phyloP scores from a whole-genome alignment of 139 green algal species.

The Prasinococcaceae sp. region DNA sequence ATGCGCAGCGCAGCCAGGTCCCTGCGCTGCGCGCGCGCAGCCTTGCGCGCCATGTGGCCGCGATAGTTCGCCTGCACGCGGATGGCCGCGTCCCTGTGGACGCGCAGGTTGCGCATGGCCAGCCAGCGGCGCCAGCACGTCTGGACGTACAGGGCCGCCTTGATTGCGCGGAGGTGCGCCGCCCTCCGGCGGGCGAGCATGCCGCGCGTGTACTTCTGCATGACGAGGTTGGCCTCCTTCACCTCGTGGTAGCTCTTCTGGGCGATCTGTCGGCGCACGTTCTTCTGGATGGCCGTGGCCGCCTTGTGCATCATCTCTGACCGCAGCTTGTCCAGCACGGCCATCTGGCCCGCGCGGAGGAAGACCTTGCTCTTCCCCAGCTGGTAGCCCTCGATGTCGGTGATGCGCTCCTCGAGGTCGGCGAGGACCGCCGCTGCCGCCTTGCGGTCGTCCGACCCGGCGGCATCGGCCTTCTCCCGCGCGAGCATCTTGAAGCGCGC shows the following conservation, averaged over 20 bases:
- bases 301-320: constrained; percentile 57
- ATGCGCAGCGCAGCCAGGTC: constrained; percentile 34
- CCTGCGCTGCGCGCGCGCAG: constrained; percentile 12
- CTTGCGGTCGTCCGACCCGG: too few species aligned
- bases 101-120: constrained; percentile 28
- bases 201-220: constrained; percentile 10
- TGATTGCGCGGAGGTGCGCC: constrained; percentile 7
- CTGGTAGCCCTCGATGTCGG: constrained; percentile 48
- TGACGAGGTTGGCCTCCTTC: constrained; percentile 9
- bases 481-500: constrained; percentile 83
- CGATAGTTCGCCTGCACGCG: constrained; percentile 14
- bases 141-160: constrained; percentile 23
- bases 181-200: constrained; percentile 14
- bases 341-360: constrained; percentile 70
- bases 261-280: constrained; percentile 10
- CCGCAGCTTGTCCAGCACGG: constrained; percentile 17
- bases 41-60: constrained; percentile 17
- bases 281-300: constrained; percentile 42
- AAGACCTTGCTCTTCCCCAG: constrained; percentile 77
- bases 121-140: constrained; percentile 30
- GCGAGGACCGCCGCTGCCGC: too few species aligned
- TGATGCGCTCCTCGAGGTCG: too few species aligned
- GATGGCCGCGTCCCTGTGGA: constrained; percentile 11
- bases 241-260: constrained; percentile 7
- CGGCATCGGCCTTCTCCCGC: constrained; percentile 23